A percentile compares a stretch with the other conserved stretches of the same genome.
Evolutionary conservation across 495 filamentous ascomycete species (phyloP).

Genomic region (Neurospora discreta): DNA sequence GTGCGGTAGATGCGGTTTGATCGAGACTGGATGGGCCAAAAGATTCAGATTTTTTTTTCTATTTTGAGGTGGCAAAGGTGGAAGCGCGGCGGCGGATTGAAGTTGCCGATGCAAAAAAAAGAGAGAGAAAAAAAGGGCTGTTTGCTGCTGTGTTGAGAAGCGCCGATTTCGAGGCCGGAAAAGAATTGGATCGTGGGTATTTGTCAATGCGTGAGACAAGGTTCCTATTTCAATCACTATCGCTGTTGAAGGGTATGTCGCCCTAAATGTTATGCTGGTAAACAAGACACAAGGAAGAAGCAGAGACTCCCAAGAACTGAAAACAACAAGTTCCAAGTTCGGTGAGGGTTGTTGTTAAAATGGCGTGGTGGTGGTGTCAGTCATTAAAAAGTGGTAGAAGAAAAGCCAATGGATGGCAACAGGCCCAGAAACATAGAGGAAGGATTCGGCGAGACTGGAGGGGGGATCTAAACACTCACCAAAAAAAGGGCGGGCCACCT

Average conservation of each 20-base stretch:
- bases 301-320: background rate
- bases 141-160: background rate
- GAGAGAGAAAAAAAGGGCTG: background rate
- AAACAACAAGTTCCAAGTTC: background rate
- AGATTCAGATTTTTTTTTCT: background rate
- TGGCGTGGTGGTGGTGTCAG: conserved; percentile 1
- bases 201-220: background rate
- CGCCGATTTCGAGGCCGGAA: background rate
- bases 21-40: background rate
- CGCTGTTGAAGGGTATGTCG: background rate
- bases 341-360: conserved; percentile 1
- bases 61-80: background rate
- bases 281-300: background rate
- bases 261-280: background rate
- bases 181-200: background rate
- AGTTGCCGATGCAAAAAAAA: background rate
- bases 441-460: background rate
- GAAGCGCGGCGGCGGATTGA: background rate
- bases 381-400: background rate
- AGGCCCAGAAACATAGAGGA: background rate
- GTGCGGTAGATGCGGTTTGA: background rate
- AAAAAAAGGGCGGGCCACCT: background rate
- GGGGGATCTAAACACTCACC: background rate
- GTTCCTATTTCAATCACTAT: background rate
- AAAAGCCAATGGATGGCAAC: background rate